phyloP scores from a whole-genome alignment of 179 eudicot genomes.

The Monotropa hypopitys region DNA sequence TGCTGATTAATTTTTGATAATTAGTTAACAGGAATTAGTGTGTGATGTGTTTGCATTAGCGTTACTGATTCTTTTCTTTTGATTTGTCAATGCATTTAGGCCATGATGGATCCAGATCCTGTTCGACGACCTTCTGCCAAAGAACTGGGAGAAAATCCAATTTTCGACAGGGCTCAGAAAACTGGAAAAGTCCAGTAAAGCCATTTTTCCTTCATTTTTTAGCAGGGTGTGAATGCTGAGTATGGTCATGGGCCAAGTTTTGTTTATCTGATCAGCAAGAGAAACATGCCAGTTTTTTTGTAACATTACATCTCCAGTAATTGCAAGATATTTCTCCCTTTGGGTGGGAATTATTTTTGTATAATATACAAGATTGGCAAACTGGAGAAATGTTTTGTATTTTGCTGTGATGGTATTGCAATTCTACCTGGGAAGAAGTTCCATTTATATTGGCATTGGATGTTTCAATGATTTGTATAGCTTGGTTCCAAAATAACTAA shows the following conservation, averaged over 20 bases:
- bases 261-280: neutral
- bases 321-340: neutral
- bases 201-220: neutral
- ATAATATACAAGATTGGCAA: neutral
- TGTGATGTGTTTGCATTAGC: neutral
- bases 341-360: neutral
- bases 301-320: neutral
- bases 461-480: neutral
- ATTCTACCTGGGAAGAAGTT: neutral
- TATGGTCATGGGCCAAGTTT: neutral
- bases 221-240: neutral
- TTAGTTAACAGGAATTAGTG: neutral
- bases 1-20: neutral
- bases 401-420: neutral
- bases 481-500: neutral
- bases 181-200: conserved; percentile 16
- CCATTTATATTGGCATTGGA: neutral
- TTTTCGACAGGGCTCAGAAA: conserved; percentile 29
- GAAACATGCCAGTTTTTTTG: neutral
- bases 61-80: conserved; percentile 4
- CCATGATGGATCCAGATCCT: conserved; percentile 87
- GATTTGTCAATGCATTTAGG: conserved; percentile 25
- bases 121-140: conserved; percentile 64
- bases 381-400: neutral
- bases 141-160: conserved; percentile 46